Base-by-base conservation (phyloP, 345 rosid genomes). In the Bretschneidera sinensis region DNA sequence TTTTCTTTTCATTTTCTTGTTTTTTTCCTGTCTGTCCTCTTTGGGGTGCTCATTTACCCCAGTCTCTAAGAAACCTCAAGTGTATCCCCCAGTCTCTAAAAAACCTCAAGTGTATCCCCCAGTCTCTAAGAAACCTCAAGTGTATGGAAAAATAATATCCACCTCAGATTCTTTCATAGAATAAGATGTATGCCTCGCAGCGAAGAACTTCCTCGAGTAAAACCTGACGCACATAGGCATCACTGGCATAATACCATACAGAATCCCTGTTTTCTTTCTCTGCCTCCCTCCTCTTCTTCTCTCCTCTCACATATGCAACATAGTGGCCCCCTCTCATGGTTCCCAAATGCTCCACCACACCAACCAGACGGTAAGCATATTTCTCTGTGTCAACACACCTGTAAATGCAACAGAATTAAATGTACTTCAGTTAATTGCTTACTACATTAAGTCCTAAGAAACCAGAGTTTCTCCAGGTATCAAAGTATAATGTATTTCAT, bases 241-340 rank as follows among this genome's bases (percentile, higher is more conserved):
- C 99, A 23, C 89, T 91, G 51, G 66, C 68, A 31, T 81, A 76
- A 75, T 85, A 88, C 99, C 97, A 95, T 2, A 66, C 74, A 9
- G 77, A 67, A 54, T 63, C 62, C n/a, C n/a, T n/a, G n/a, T n/a
- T n/a, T n/a, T n/a, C n/a, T n/a, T n/a, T n/a, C n/a, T n/a, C n/a
- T n/a, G n/a, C n/a, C n/a, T n/a, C n/a, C n/a, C n/a, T n/a, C 57
- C 70, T 23, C 43, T 60, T 48, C 66, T 64, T 70, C 61, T 0
- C 81, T 63, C 95, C 87, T 73, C 84, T 77, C 23, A 95, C 75
- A 61, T 86, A 95, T 20, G 97, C 95, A 54, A 91, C 92, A 25
- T 95, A 95, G 60, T 91, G 99, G 39, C 99, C 99, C 28, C 95
- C 79, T 71, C 96, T 83, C 96, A 95, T 95, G 34, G 89, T 78